Conservation (phyloP, 1,284 basidiomycete genomes). For the Trametes polyzona region DNA sequence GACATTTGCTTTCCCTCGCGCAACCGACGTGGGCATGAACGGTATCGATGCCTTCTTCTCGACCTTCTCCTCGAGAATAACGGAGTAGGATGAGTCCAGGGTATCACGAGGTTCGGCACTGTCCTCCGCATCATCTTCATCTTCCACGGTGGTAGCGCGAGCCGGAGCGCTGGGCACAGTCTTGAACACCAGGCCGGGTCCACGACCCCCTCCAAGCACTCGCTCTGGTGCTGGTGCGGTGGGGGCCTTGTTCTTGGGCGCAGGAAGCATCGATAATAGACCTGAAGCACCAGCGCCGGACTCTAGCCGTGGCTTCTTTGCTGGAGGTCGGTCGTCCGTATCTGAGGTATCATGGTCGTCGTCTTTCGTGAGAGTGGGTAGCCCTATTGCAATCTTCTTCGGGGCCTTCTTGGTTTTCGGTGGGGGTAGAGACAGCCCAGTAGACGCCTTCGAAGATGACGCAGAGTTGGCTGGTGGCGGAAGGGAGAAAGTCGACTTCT, state of each 20-base stretch:
- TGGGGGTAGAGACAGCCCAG: conserved; percentile 39
- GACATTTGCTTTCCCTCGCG: conserved; percentile 61
- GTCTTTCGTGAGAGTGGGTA: conserved; percentile 55
- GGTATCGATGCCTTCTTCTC: conserved; percentile 39
- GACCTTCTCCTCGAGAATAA: conserved; percentile 18
- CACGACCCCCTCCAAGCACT: conserved; percentile 66
- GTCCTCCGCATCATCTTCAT: conserved; percentile 28
- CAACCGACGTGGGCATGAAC: conserved; percentile 62
- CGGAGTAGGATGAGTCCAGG: conserved; percentile 13
- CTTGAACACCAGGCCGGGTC: conserved; percentile 63
- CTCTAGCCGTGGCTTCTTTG: conserved; percentile 61
- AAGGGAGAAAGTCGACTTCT: conserved; percentile 43
- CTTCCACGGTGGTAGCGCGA: conserved; percentile 28
- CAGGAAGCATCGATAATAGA: conserved; percentile 74
- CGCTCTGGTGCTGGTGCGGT: conserved; percentile 49
- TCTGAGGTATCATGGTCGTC: conserved; percentile 41
- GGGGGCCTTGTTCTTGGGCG: conserved; percentile 65
- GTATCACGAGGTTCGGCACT: not conserved
- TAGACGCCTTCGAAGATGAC: conserved; percentile 36
- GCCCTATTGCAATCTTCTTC: conserved; percentile 74
- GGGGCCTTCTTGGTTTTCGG: conserved; percentile 44
- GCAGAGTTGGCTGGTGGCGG: conserved; percentile 36
- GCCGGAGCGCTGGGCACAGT: conserved; percentile 27
- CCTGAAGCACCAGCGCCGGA: conserved; percentile 65
- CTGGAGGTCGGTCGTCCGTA: conserved; percentile 47